Conservation (phyloP, 805 yeast species). For the Ogataea pini region DNA sequence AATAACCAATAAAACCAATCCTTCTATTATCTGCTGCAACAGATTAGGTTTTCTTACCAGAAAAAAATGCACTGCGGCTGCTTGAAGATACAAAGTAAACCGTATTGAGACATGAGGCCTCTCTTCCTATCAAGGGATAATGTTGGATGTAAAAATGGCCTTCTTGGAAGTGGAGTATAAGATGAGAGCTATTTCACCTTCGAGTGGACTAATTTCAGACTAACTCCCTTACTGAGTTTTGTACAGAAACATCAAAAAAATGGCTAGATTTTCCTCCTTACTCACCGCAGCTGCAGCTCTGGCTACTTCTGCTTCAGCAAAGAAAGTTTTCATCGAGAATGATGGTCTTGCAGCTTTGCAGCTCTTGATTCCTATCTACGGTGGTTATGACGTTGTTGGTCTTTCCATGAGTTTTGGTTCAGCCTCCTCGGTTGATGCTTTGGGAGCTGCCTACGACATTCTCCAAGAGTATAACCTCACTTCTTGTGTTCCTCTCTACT, state of each 20-base stretch:
- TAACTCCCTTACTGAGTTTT: not conserved
- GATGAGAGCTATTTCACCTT: not conserved
- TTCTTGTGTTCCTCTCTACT: conserved; percentile 32
- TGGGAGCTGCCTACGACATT: conserved; percentile 36
- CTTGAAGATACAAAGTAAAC: not conserved
- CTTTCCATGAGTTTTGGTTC: conserved; percentile 42
- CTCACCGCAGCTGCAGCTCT: conserved; percentile 3
- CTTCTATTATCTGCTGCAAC: not conserved
- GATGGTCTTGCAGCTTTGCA: conserved; percentile 43
- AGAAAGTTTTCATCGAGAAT: conserved; percentile 43
- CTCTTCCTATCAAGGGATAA: not conserved
- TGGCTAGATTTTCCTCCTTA: conserved; percentile 6
- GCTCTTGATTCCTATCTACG: conserved; percentile 39
- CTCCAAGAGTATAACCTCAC: conserved; percentile 37
- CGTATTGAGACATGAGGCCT: not conserved
- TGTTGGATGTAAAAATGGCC: not conserved
- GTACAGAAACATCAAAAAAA: not conserved
- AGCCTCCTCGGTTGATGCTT: conserved; percentile 41
- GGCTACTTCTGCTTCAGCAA: conserved; percentile 17
- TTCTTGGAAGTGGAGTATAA: not conserved
- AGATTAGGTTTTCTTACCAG: not conserved
- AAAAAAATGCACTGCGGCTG: not conserved
- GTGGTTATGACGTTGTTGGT: conserved; percentile 43
- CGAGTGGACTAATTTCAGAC: too few species aligned
- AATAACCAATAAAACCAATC: not conserved